Conservation (phyloP, 495 filamentous ascomycete genomes). For the Massariosphaeria phaeospora region DNA sequence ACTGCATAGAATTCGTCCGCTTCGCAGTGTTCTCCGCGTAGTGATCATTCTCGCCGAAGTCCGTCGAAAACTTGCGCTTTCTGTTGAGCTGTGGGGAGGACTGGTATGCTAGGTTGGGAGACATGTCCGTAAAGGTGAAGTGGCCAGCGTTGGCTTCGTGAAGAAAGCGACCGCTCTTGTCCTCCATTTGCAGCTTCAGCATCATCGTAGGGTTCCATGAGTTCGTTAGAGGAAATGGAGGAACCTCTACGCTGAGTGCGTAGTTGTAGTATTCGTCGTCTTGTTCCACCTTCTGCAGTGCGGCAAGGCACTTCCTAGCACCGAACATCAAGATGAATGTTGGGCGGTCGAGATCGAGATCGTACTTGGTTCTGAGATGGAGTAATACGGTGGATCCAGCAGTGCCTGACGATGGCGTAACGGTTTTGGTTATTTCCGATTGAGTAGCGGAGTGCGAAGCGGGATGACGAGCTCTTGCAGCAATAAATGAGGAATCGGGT, state of each 20-base stretch:
- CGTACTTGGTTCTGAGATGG: conserved; percentile 67
- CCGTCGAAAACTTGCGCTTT: conserved; percentile 53
- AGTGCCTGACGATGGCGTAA: conserved; percentile 60
- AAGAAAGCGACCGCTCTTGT: conserved; percentile 56
- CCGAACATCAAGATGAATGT: conserved; percentile 71
- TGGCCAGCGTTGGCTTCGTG: conserved; percentile 64
- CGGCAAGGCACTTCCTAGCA: conserved; percentile 58
- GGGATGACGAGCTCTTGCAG: conserved; percentile 48
- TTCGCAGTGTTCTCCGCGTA: conserved; percentile 43
- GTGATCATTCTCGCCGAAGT: conserved; percentile 47
- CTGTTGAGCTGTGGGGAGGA: conserved; percentile 39
- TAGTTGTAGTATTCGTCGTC: conserved; percentile 62
- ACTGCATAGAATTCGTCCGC: conserved; percentile 42
- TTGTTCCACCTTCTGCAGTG: conserved; percentile 56
- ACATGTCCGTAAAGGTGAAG: conserved; percentile 65
- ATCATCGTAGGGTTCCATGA: conserved; percentile 64
- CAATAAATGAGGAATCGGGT: conserved; percentile 49
- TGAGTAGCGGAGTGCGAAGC: conserved; percentile 5
- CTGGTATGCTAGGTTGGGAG: conserved; percentile 30
- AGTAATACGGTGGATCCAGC: conserved; percentile 66
- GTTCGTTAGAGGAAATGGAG: conserved; percentile 61
- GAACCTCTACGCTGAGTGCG: conserved; percentile 65
- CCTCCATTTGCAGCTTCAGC: conserved; percentile 66
- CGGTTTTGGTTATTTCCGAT: conserved; percentile 59
- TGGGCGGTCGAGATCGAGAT: conserved; percentile 54